Base-by-base conservation (phyloP, 2,329 filamentous ascomycete species). In the Nemania sp. region DNA sequence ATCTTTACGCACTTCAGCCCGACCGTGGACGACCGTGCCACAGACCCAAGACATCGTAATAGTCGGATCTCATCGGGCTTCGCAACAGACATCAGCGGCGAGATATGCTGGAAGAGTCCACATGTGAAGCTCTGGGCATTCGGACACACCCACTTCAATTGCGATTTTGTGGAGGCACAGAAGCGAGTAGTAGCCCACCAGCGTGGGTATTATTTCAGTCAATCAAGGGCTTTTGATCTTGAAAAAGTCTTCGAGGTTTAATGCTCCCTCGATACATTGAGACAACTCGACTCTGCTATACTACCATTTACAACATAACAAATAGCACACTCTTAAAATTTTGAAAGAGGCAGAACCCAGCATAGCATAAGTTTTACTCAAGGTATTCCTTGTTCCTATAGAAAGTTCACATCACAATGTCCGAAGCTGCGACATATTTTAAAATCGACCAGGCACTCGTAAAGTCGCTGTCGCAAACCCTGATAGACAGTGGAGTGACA, bases 61-160 rank as follows among this genome's bases (percentile, higher is more conserved):
- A 76, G 74, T 49, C 54, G 59, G 0, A 71, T 75, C 3, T 48
- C 40, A 1, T 68, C 70, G 1, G 75, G 65, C 4, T 81, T 82
- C 62, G 69, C 72, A 0, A 80, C 77, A 0, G 76, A 82, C 57
- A 58, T 82, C 35, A 67, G 68, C 0, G 25, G 29, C 0, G 69
- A 79, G 60, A 1, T 4, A 3, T 80, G 76, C 64, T 82, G 75
- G 67, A 66, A 5, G 1, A 74, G 65, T 29, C 21, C 18, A 0
- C 67, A 59, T 2, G 78, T 81, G 17, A 76, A 71, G 65, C 32
- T 79, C 0, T 83, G 79, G 80, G 79, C 74, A 0, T 82, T 81
- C 69, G 79, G 80, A 0, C 80, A 83, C 60, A 82, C 80, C 11
- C 79, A 82, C 63, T 80, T 73, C 64, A 80, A 79, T 58, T 80